These are phyloP conservation scores for Xerocomus potaroensis DNA, from an alignment of 768 basidiomycete genomes.

Conservation along the genomic window DNA sequence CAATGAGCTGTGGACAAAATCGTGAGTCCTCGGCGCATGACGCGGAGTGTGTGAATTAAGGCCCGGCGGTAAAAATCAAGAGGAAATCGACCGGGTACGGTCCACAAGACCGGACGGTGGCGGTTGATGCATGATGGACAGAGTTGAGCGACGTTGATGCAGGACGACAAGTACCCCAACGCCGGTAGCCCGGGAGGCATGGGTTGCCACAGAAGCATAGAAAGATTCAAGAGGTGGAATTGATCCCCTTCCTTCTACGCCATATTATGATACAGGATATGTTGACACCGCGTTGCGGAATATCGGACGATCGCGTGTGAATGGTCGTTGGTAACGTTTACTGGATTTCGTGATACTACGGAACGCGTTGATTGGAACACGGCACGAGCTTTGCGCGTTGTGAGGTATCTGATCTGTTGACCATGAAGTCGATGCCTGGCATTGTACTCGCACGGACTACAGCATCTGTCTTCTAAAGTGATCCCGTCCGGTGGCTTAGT, in stretches of 20 bases:
- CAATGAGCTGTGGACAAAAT: too few species aligned
- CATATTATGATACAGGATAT: slow-evolving; percentile 15
- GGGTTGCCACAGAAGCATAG: slow-evolving; percentile 26
- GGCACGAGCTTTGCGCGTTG: background rate
- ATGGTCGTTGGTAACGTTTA: slow-evolving; percentile 15
- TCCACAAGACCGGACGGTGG: background rate
- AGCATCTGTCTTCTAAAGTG: slow-evolving; percentile 3
- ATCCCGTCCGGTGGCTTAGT: background rate
- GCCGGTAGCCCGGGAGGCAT: slow-evolving; percentile 25
- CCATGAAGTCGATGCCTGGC: background rate
- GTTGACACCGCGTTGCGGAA: slow-evolving; percentile 8
- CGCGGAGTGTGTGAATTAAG: too few species aligned
- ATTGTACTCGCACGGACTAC: background rate
- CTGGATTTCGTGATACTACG: slow-evolving; percentile 12
- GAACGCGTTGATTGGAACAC: slow-evolving; percentile 2
- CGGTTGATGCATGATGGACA: too few species aligned
- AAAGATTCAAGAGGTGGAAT: slow-evolving; percentile 19
- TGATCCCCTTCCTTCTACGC: slow-evolving; percentile 20
- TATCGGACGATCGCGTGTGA: slow-evolving; percentile 18
- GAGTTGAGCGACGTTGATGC: background rate
- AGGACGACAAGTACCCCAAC: slow-evolving; percentile 16
- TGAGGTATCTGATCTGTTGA: background rate
- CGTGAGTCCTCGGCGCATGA: too few species aligned
- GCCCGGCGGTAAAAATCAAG: too few species aligned
- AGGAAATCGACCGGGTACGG: too few species aligned